A percentile compares a stretch with the other conserved stretches of the same genome.
Evolutionary conservation across 257 asterid species (phyloP).

Genomic region (Eucommia ulmoides): DNA sequence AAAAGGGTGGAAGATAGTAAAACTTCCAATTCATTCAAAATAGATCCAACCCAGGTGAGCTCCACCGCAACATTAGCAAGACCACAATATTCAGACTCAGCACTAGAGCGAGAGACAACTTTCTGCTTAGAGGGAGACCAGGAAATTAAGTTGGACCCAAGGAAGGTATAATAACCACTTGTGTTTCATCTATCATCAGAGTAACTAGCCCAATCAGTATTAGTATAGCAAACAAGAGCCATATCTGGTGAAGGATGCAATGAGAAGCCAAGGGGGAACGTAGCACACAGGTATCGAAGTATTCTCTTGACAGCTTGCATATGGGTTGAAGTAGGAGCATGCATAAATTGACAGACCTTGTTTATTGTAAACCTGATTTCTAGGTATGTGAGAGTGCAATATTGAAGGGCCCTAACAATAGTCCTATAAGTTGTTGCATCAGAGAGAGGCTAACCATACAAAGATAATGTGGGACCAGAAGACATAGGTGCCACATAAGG

Average conservation of each 20-base stretch:
- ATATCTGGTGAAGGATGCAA: neutral
- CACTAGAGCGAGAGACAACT: neutral
- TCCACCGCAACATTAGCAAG: neutral
- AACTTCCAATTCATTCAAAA: neutral
- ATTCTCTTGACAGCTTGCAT: neutral
- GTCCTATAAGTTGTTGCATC: neutral
- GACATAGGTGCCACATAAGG: neutral
- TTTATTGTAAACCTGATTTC: neutral
- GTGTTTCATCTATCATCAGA: neutral
- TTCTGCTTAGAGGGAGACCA: neutral
- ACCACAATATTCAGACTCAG: neutral
- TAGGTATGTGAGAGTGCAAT: neutral
- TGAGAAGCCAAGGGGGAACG: neutral
- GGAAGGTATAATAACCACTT: neutral
- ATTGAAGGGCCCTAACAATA: neutral
- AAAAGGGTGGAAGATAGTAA: neutral
- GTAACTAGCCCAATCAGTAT: neutral
- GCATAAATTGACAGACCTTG: neutral
- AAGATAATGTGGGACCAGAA: neutral
- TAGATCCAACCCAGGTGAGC: neutral
- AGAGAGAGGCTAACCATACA: neutral
- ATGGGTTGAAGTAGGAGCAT: neutral
- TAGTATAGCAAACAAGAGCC: no score
- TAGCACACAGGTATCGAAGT: neutral
- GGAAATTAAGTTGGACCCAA: neutral